These are phyloP conservation scores for Chaetoceros tenuissimus DNA, from an alignment of 108 stramenopile genomes.

Conservation along the genomic window DNA sequence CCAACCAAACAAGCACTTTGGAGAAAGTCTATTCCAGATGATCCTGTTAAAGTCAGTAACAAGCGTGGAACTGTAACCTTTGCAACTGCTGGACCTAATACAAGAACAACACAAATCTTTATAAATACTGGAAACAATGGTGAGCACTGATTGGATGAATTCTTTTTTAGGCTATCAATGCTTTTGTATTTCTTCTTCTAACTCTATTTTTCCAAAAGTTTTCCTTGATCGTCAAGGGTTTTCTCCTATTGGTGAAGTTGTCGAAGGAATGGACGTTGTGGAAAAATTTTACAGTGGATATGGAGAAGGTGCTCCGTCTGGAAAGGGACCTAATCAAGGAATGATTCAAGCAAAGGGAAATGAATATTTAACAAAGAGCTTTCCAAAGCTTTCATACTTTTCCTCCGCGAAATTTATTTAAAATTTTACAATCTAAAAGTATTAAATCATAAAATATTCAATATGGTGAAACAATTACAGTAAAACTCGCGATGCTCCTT, in stretches of 20 bases:
- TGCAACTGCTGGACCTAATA: constrained; percentile 86
- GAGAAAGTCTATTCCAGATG: constrained; percentile 36
- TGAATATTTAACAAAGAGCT: constrained; percentile 50
- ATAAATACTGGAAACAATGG: constrained; percentile 48
- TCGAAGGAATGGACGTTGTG: constrained; percentile 87
- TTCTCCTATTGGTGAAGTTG: constrained; percentile 81
- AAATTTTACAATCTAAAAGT: too few relatives aligned
- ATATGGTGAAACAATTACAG: too few relatives aligned
- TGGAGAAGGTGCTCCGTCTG: constrained; percentile 80
- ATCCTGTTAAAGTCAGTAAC: constrained; percentile 80
- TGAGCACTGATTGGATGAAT: neutral
- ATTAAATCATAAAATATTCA: too few relatives aligned
- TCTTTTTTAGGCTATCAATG: constrained; percentile 5
- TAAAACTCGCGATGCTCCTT: too few relatives aligned
- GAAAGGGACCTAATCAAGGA: constrained; percentile 74
- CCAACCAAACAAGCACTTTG: constrained; percentile 39
- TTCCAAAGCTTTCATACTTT: constrained; percentile 76
- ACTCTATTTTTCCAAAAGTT: too few relatives aligned
- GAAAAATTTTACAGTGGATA: constrained; percentile 81
- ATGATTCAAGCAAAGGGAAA: constrained; percentile 75
- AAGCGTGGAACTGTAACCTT: constrained; percentile 79
- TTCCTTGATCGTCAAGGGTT: constrained; percentile 92
- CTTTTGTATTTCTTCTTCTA: too few relatives aligned
- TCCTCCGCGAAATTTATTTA: constrained; percentile 39
- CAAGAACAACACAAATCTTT: constrained; percentile 84